These are phyloP conservation scores for Mycena sp. DNA, from an alignment of 1,284 basidiomycete genomes.

Conservation along the genomic window DNA sequence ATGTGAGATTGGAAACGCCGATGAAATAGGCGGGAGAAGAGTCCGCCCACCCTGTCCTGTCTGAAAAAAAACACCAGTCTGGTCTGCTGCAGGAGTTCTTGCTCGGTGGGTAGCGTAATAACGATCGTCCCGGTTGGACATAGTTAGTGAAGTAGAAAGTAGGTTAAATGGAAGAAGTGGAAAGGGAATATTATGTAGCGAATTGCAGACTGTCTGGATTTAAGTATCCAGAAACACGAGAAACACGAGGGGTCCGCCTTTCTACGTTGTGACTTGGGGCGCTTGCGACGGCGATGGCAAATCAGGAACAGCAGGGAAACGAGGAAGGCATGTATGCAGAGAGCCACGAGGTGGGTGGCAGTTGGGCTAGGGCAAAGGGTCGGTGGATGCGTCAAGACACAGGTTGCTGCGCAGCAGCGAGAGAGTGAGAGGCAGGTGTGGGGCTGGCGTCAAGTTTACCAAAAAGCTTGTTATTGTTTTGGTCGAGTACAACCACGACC, in stretches of 20 bases:
- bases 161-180: conserved; percentile 54
- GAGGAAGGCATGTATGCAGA: conserved; percentile 60
- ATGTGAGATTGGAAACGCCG: conserved; percentile 85
- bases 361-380: conserved; percentile 42
- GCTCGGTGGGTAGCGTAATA: conserved; percentile 64
- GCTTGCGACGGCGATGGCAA: conserved; percentile 41
- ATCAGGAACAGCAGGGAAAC: conserved; percentile 55
- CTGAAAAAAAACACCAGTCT: conserved; percentile 71
- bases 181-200: conserved; percentile 61
- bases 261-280: conserved; percentile 38
- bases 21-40: conserved; percentile 84
- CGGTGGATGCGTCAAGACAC: conserved; percentile 32
- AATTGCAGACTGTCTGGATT: conserved; percentile 53
- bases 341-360: conserved; percentile 56
- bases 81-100: conserved; percentile 68
- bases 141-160: conserved; percentile 60
- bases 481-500: conserved; percentile 17
- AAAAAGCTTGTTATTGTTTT: conserved; percentile 46
- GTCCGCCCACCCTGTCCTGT: conserved; percentile 87
- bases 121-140: conserved; percentile 70
- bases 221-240: conserved; percentile 57
- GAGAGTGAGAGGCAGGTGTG: conserved; percentile 24
- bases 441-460: conserved; percentile 29
- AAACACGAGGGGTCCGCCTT: too few species aligned
- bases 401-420: conserved; percentile 32